A percentile compares a stretch with the other conserved stretches of the same genome.
Conservation (phyloP, 1,284 basidiomycete genomes). For the Cerrena zonata region DNA sequence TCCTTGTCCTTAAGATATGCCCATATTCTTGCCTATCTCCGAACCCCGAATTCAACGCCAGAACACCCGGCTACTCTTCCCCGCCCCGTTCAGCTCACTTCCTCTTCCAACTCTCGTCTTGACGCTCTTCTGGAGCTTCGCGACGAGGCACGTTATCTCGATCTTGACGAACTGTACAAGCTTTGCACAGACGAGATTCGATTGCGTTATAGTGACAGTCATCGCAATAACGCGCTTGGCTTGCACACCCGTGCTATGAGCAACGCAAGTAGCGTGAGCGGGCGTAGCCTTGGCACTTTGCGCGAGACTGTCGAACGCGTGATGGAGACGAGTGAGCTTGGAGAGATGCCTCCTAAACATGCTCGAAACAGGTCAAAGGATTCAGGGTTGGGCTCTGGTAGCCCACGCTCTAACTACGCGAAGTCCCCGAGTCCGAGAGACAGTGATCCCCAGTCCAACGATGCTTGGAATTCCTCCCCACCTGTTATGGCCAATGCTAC, state of each 20-base stretch:
- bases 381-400: conserved; percentile 5
- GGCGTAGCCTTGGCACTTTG: conserved; percentile 28
- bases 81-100: conserved; percentile 48
- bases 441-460: neutral
- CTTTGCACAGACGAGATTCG: conserved; percentile 65
- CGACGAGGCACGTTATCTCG: conserved; percentile 69
- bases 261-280: conserved; percentile 22
- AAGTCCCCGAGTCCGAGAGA: neutral
- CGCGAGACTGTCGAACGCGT: conserved; percentile 23
- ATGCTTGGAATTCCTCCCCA: neutral
- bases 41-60: conserved; percentile 41
- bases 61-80: conserved; percentile 53
- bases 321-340: conserved; percentile 8
- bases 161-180: conserved; percentile 52
- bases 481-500: conserved; percentile 1
- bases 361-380: conserved; percentile 1
- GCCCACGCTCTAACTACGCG: conserved; percentile 1
- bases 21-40: conserved; percentile 66
- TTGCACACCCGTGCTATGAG: conserved; percentile 24
- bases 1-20: conserved; percentile 43
- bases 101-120: conserved; percentile 42
- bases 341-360: neutral
- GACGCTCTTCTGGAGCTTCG: conserved; percentile 66
- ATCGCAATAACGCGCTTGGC: conserved; percentile 25
- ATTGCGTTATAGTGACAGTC: conserved; percentile 23